These are phyloP conservation scores for Arachnomyces sp. DNA, from an alignment of 2,329 filamentous ascomycete genomes.

Conservation along the genomic window DNA sequence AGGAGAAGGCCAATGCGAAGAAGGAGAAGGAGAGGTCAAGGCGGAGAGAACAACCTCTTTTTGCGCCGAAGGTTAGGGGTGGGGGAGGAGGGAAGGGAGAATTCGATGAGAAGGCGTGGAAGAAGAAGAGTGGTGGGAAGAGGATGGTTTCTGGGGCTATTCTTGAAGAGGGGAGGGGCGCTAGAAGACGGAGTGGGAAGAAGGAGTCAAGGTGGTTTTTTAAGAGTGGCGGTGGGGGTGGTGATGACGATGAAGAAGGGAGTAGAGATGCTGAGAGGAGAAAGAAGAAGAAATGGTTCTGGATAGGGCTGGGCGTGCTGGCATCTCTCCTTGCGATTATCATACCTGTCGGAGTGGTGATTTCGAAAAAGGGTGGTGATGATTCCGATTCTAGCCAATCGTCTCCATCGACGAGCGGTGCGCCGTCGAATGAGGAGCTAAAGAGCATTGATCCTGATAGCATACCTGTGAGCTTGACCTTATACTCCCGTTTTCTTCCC, in stretches of 20 bases:
- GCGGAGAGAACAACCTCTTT: slow-evolving; percentile 18
- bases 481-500: too few relatives aligned
- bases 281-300: slow-evolving; percentile 37
- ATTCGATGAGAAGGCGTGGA: slow-evolving; percentile 11
- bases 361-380: slow-evolving; percentile 48
- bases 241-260: slow-evolving; percentile 3
- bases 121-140: slow-evolving; percentile 34
- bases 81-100: slow-evolving; percentile 26
- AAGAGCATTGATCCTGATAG: slow-evolving; percentile 46
- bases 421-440: slow-evolving; percentile 39
- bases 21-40: slow-evolving; percentile 26
- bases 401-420: slow-evolving; percentile 18
- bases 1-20: slow-evolving; percentile 11
- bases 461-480: slow-evolving; percentile 46
- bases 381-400: slow-evolving; percentile 19
- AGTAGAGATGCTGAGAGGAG: slow-evolving; percentile 20
- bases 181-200: slow-evolving; percentile 38
- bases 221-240: slow-evolving; percentile 33
- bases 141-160: slow-evolving; percentile 63
- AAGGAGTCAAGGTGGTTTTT: slow-evolving; percentile 29
- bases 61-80: slow-evolving; percentile 13
- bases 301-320: slow-evolving; percentile 49
- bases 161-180: slow-evolving; percentile 55
- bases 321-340: slow-evolving; percentile 56
- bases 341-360: slow-evolving; percentile 58